Base-by-base conservation (phyloP, 228 moss, liverwort and hornwort genomes). In the Sphagnum magellanicum region DNA sequence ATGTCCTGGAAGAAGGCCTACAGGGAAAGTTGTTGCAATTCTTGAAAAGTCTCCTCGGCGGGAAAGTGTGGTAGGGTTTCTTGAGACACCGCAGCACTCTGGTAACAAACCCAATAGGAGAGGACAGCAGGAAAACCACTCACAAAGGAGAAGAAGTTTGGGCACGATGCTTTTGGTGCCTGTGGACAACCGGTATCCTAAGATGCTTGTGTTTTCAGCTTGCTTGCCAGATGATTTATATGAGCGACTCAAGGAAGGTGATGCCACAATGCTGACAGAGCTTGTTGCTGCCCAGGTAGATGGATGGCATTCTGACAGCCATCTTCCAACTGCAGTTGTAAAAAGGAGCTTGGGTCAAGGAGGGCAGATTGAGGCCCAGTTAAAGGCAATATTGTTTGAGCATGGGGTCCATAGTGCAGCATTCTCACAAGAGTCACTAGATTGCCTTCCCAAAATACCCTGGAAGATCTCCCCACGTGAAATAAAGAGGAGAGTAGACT, bases 281-380 rank as follows among this genome's bases (percentile, higher is more conserved):
- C 85, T 97, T 49, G 87, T 97, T 51, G 97, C 93, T 50, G 87
- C 93, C 16, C 84, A 85, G 67, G 82, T 93, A 55, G 91, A 91
- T 64, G 75, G 65, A 63, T 97, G 97, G 97, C 73, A 73, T 68
- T 77, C 84, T 59, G 91, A 97, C 49, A 87, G 88, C 69, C 71
- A 72, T 50, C 72, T 93, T 5, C 97, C 97, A 16, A 78, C 73
- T 48, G 90, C 88, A 51, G 80, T 73, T 50, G 75, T 97, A 10
- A 78, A 87, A 47, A 86, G 87, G 78, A 87, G 82, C 69, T 77
- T 97, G 67, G 97, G 97, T 63, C 90, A 88, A 65, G 93, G 90
- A 71, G 97, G 93, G 71, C 90, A 93, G 48, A 91, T 97, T 63
- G 93, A 91, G 79, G 90, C 97, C 59, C 97, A 97, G 67, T 73